Evolutionary conservation across 192 early-diverging fungal species (phyloP).

Genomic region (Cetraspora pellucida): DNA sequence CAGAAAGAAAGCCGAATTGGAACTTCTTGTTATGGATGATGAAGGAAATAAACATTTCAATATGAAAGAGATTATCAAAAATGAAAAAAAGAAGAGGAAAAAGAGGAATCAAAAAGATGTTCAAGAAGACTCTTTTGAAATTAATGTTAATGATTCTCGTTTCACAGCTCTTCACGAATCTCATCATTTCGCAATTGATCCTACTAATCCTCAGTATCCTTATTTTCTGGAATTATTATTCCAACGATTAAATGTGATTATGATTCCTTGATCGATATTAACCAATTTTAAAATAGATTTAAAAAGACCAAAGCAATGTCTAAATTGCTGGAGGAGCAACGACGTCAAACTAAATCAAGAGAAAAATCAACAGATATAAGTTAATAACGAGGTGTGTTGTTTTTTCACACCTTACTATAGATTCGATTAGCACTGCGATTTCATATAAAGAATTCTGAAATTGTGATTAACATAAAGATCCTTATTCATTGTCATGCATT

Average conservation of each 20-base stretch:
- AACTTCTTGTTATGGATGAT: conserved; percentile 79
- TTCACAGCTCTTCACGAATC: conserved; percentile 79
- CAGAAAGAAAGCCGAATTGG: conserved; percentile 76
- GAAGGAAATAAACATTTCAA: conserved; percentile 80
- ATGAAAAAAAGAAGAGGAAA: conserved; percentile 74
- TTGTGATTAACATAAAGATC: too few species aligned
- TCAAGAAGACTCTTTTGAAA: conserved; percentile 80
- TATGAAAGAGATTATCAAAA: conserved; percentile 83
- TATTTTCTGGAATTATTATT: not conserved
- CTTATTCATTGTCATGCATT: too few species aligned
- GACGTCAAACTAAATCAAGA: conserved; percentile 33
- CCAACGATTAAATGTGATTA: not conserved
- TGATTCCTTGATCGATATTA: not conserved
- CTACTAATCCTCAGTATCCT: conserved; percentile 83
- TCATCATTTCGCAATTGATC: conserved; percentile 92
- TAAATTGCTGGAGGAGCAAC: conserved; percentile 65
- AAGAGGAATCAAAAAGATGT: conserved; percentile 58
- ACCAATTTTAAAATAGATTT: conserved; percentile 48
- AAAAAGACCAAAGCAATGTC: conserved; percentile 84
- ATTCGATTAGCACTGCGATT: too few species aligned
- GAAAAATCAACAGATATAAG: not conserved
- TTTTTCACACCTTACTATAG: too few species aligned
- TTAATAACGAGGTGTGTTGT: too few species aligned
- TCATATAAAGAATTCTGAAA: too few species aligned
- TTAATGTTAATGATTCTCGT: conserved; percentile 83